Base-by-base conservation (phyloP, 305 asterid species). In the Fraxinus xanthoxyloides region DNA sequence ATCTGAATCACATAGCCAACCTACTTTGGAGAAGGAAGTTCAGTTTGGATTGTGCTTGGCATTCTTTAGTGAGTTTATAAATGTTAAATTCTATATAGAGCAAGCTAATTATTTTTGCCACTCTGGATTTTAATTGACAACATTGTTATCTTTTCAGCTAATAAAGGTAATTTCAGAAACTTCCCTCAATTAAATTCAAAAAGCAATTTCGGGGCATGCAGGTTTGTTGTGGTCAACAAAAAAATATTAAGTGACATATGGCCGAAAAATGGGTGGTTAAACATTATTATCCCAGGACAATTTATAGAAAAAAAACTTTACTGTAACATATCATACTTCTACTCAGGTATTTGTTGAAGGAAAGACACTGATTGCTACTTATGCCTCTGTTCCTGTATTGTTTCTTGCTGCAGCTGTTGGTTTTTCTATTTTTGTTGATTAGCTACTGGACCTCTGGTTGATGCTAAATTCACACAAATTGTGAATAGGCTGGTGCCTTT, bases 401-500 rank as follows among this genome's bases (percentile, higher is more conserved):
- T n/a, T 17, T 38, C 34, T 74, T 63, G 24, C 24, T 30, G 81
- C 23, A 34, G 40, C 63, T 21, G 34, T 82, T 23, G 12, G 26
- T 54, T 24, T 72, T 31, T 38, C 69, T 15, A 34, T 23, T 30
- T 76, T 40, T 69, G 30, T 81, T 30, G 59, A 75, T 72, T 74
- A 36, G 48, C 73, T 30, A 28, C 80, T 79, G 46, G 76, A 63
- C 56, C 78, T 54, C 69, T 48, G 24, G 48, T 75, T 75, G 43
- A 72, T 79, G 78, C 31, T 56, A 43, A 54, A 73, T 84, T 81
- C 72, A 75, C 77, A 32, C 36, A 56, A 17, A 46, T 72, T 79
- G 76, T 65, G 46, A 35, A 38, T 38, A 38, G 46, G 13, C 40
- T 38, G 46, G 46, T 38, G 46, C 46, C 46, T 38, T 38, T 38